Evolutionary conservation across 768 basidiomycete species (phyloP).

Genomic region (Lenzites betulinus): DNA sequence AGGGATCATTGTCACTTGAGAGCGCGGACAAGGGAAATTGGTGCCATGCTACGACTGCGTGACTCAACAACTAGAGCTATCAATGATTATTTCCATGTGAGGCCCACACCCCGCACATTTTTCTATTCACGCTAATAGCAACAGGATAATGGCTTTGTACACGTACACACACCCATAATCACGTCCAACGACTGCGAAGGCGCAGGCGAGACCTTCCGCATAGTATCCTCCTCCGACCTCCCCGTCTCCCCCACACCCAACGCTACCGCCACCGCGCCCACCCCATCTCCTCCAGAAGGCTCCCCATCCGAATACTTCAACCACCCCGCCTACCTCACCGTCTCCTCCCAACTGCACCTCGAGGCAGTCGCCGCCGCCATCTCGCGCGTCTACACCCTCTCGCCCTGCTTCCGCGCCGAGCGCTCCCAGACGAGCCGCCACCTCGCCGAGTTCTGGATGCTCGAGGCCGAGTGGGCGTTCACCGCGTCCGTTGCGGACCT

Average conservation of each 20-base stretch:
- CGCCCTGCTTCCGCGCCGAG: conserved; percentile 95
- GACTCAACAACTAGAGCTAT: conserved; percentile 57
- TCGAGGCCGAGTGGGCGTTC: conserved; percentile 92
- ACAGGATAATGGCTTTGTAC: conserved; percentile 60
- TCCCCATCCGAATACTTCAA: conserved; percentile 65
- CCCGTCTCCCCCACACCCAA: conserved; percentile 25
- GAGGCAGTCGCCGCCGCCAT: conserved; percentile 82
- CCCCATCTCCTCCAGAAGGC: conserved; percentile 13
- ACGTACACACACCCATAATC: conserved; percentile 83
- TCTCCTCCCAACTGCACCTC: conserved; percentile 94
- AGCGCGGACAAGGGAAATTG: conserved; percentile 69
- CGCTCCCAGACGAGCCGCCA: conserved; percentile 87
- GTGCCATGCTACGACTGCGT: conserved; percentile 76
- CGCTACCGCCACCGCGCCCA: conserved; percentile 13
- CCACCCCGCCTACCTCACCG: conserved; percentile 81
- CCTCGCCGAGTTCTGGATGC: conserved; percentile 98
- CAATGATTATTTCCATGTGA: conserved; percentile 71
- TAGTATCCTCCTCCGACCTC: conserved; percentile 46
- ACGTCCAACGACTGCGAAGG: conserved; percentile 96
- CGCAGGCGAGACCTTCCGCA: conserved; percentile 87
- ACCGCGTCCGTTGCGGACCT: conserved; percentile 48
- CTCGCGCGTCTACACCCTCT: conserved; percentile 86
- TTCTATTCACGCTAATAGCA: background rate
- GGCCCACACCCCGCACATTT: conserved; percentile 19
- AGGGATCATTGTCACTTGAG: conserved; percentile 90